A percentile compares a stretch with the other conserved stretches of the same genome.
These are phyloP conservation scores for Prunus mongolica DNA, from an alignment of 306 rosid species.

Conservation along the genomic window DNA sequence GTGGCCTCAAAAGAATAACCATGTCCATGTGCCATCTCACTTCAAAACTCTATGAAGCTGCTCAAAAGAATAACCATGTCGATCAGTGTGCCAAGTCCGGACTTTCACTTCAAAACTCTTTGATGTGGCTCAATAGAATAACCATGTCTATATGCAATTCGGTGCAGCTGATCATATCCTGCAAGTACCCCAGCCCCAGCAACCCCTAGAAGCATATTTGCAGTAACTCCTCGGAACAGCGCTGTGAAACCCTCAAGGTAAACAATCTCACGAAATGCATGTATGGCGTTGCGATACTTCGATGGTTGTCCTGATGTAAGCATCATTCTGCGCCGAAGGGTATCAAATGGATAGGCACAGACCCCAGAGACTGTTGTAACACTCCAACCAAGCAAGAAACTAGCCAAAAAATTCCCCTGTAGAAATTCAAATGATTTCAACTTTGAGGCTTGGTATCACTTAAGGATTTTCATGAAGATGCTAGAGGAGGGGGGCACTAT, in stretches of 20 bases:
- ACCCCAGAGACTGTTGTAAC: constrained; percentile 74
- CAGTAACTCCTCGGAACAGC: constrained; percentile 74
- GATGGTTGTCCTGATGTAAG: constrained; percentile 77
- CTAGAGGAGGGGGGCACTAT: too few species aligned
- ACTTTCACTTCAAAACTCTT: constrained; percentile 44
- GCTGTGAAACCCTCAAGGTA: constrained; percentile 68
- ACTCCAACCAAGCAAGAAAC: constrained; percentile 96
- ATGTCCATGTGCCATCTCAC: constrained; percentile 35
- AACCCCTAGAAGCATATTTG: constrained; percentile 92
- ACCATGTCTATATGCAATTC: constrained; percentile 42
- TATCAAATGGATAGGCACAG: constrained; percentile 94
- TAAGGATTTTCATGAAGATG: too few species aligned
- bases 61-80: neutral
- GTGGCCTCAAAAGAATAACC: constrained; percentile 29
- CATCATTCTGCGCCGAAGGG: constrained; percentile 91
- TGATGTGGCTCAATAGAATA: constrained; percentile 33
- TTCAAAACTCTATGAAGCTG: neutral
- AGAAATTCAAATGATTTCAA: constrained; percentile 17
- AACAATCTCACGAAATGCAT: constrained; percentile 75
- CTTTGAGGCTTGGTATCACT: neutral
- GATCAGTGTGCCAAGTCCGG: neutral
- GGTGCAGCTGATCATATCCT: constrained; percentile 78
- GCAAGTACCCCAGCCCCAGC: constrained; percentile 98
- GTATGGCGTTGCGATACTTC: constrained; percentile 60
- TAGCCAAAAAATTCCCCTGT: constrained; percentile 85